Base-by-base conservation (phyloP, 1,284 basidiomycete genomes). In the Coniferiporia sulphurascens region DNA sequence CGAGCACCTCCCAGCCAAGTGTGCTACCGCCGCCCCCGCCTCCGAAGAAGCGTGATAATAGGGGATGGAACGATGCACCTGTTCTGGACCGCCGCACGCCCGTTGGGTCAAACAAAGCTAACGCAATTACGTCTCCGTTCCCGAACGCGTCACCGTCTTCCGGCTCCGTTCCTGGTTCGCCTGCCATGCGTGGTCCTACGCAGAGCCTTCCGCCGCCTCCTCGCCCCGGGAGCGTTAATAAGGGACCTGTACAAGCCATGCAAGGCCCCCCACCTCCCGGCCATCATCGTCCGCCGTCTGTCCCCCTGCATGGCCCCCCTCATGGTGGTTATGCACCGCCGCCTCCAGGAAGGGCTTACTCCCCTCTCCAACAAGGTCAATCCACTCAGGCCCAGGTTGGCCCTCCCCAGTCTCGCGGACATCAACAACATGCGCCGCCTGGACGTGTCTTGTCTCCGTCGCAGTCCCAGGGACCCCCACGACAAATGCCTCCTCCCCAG, bases 21-120 rank as follows among this genome's bases (percentile, higher is more conserved):
- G 52, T 64, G 65, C 27, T 27, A 27, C 27, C 27, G 27, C 72
- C 72, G 48, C 74, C 76, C 2, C 74, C 76, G 2, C 78, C 76
- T 4, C 68, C 75, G 22, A 87, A 85, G 65, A 81, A 83, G 38
- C 73, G 75, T 46, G 89, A 89, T 62, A 85, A 87, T 48, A 83
- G 85, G 9, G 93, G 92, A 0, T 98, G 95, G 95, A 98, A 98
- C 69, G 95, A 98, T 68, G 85, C 91, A 0, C 93, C 93, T 1
- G 66, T 82, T 7, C 64, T 75, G 6, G 70, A 77, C 12, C 75
- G 79, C 53, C 84, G 85, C 55, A 80, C 80, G 1, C 79, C 85
- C 1, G 77, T 78, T 7, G 77, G 71, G 55, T 65, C 74, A 22
- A 73, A 71, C 48, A 89, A 89, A 66, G 84, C 82, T 0, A 76